Evolutionary conservation across 495 filamentous ascomycete species (phyloP).

Genomic region (Aspergillus carlsbadensis): DNA sequence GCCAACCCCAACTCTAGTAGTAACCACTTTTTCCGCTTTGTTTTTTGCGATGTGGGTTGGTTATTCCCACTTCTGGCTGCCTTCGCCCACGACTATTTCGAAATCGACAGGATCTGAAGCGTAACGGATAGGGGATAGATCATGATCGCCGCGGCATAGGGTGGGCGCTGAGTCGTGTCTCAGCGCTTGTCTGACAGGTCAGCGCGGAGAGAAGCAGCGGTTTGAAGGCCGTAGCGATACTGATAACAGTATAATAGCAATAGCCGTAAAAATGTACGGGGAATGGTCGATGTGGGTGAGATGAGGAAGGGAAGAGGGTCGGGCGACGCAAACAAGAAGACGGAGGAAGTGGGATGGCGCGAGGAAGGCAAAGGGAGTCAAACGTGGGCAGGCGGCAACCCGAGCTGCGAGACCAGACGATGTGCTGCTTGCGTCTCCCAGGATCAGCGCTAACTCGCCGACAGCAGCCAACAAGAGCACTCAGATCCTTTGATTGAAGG

Average conservation of each 20-base stretch:
- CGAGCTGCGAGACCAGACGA: slow-evolving; percentile 29
- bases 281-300: background rate
- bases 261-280: background rate
- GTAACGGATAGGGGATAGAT: slow-evolving; percentile 23
- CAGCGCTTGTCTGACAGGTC: slow-evolving; percentile 31
- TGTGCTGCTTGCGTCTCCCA: background rate
- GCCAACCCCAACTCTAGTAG: no score
- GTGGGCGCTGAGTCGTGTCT: slow-evolving; percentile 41
- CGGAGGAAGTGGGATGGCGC: slow-evolving; percentile 10
- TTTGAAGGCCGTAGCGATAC: background rate
- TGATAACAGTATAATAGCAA: background rate
- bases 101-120: slow-evolving; percentile 12
- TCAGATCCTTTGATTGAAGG: background rate
- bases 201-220: background rate
- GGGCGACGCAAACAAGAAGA: background rate
- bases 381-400: slow-evolving; percentile 27
- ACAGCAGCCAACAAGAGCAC: background rate
- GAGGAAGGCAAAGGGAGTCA: slow-evolving; percentile 3
- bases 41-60: slow-evolving; percentile 1
- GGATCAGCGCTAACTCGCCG: slow-evolving; percentile 14
- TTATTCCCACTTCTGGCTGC: background rate
- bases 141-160: slow-evolving; percentile 37
- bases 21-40: background rate
- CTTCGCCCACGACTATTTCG: slow-evolving; percentile 13
- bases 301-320: background rate